phyloP scores from a whole-genome alignment of 805 yeast genomes.

The Cyberlindnera maritima region DNA sequence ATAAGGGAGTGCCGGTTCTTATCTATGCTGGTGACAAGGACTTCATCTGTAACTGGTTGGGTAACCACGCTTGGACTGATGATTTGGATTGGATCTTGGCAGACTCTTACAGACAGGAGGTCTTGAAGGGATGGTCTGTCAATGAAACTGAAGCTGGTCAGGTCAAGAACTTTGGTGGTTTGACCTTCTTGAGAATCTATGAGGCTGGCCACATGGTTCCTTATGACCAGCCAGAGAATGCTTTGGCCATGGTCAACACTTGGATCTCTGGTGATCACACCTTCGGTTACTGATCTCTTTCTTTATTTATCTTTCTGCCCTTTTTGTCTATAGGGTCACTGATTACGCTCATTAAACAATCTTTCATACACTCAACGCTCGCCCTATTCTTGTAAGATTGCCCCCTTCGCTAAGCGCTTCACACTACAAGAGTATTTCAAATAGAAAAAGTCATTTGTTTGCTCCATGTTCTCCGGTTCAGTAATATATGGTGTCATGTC shows the following conservation, averaged over 20 bases:
- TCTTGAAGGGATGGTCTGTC: constrained; percentile 40
- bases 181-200: constrained; percentile 73
- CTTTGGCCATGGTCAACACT: constrained; percentile 67
- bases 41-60: constrained; percentile 90
- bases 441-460: no score
- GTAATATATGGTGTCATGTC: no score
- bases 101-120: constrained; percentile 42
- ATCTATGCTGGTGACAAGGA: constrained; percentile 95
- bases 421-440: no score
- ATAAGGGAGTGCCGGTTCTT: constrained; percentile 71
- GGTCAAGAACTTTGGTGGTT: constrained; percentile 65
- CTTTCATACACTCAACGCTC: no score
- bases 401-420: no score
- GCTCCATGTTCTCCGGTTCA: no score
- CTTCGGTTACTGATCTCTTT: constrained; percentile 10
- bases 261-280: constrained; percentile 59
- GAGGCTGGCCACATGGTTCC: constrained; percentile 96
- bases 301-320: not conserved
- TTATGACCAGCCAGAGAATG: constrained; percentile 74
- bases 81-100: constrained; percentile 62
- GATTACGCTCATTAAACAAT: no score
- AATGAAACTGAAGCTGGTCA: constrained; percentile 58
- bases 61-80: constrained; percentile 81
- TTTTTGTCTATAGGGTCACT: not conserved
- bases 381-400: no score